Evolutionary conservation across 306 rosid genomes (phyloP), one percentile per base, ranked within the genome.

Genomic region (Cicer judaicum): DNA sequence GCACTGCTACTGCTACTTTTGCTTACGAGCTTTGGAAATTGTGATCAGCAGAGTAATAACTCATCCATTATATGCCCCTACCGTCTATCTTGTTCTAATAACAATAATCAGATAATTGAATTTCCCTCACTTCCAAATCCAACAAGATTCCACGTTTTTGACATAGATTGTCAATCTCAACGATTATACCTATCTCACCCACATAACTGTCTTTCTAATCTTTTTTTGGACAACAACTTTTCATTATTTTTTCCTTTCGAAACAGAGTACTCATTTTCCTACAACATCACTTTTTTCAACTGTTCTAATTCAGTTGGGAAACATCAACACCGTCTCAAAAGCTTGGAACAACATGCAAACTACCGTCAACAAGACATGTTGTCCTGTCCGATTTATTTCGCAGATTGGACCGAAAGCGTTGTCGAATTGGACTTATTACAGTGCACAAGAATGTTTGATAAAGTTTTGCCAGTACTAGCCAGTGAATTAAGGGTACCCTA

Each of bases 231-330:
- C 7, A 24, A 67, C 66, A 14, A 77, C n/a, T 44, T 56, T 16
- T 67, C 80, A 5, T 16, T 64, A 13, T 67, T 67, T 18, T 8
- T 10, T 46, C 80, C 74, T 56, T 54, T 76, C 21, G 10, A 2
- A 39, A 1, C 18, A 19, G 0, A 2, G 1, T 6, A 0, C 13
- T 2, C 18, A 16, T 7, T 15, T 1, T 10, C 6, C 53, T 0
- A 59, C 42, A 59, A 59, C 1, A 6, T 64, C 10, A 64, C 38
- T 42, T 64, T 42, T 38, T 64, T 64, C 18, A 42, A 64, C 2
- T 64, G 70, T 7, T 64, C 70, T 64, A 29, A 29, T 0, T 64
- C 53, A 10, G 70, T 36, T 29, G 10, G 0, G 4, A 24, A 24
- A 24, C 29, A 0, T 12, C 7, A n/a, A 38, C 66, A 36, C 18